These are phyloP conservation scores for Rhizomucor miehei DNA, from an alignment of 371 early-diverging fungal genomes.

Conservation along the genomic window DNA sequence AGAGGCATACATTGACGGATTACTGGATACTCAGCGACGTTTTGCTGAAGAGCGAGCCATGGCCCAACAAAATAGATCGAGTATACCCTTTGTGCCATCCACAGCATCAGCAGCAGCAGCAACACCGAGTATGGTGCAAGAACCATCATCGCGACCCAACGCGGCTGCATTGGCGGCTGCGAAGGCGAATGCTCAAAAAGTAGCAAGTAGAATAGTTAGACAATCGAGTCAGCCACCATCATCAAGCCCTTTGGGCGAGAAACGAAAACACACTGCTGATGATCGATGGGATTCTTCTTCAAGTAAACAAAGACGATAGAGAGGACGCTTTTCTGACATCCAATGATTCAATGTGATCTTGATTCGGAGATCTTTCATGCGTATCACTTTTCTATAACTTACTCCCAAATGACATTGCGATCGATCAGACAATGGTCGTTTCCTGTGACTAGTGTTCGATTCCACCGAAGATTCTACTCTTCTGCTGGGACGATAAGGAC, in stretches of 20 bases:
- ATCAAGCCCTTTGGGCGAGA: too few relatives aligned
- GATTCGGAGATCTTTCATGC: too few relatives aligned
- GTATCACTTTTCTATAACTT: too few relatives aligned
- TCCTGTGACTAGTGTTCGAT: background rate
- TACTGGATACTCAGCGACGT: constrained; percentile 40
- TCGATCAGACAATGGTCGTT: background rate
- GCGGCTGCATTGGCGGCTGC: constrained; percentile 35
- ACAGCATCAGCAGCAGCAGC: constrained; percentile 5
- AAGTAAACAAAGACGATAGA: too few relatives aligned
- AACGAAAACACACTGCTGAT: too few relatives aligned
- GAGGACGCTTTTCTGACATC: too few relatives aligned
- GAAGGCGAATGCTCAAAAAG: constrained; percentile 40
- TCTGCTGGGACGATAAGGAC: background rate
- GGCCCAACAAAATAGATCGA: constrained; percentile 29
- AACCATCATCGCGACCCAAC: constrained; percentile 13
- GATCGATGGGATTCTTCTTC: too few relatives aligned
- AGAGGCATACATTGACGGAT: constrained; percentile 54
- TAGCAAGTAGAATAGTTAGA: constrained; percentile 31
- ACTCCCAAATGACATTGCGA: too few relatives aligned
- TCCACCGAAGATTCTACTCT: background rate
- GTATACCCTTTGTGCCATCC: constrained; percentile 22
- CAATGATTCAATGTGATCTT: too few relatives aligned
- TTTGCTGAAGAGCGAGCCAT: constrained; percentile 40
- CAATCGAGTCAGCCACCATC: constrained; percentile 1
- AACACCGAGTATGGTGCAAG: too few relatives aligned